Evolutionary conservation across 1,284 basidiomycete species (phyloP).

Genomic region (Fomes fomentarius): DNA sequence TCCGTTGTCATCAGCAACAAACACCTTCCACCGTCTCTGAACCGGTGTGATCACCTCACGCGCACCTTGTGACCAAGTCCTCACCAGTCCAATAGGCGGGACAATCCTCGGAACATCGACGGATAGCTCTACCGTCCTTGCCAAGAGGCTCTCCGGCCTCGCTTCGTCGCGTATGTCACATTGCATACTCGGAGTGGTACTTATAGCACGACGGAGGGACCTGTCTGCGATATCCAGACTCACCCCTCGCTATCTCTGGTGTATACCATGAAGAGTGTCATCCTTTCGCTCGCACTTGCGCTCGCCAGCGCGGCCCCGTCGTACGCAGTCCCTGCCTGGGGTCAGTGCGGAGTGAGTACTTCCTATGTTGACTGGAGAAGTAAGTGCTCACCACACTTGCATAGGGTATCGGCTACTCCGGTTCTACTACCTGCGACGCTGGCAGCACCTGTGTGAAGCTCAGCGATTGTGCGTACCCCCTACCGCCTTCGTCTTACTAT

Average conservation of each 20-base stretch:
- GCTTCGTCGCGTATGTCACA: not conserved
- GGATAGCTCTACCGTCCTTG: conserved; percentile 5
- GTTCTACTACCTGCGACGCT: conserved; percentile 33
- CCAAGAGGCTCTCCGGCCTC: not conserved
- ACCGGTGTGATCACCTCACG: no score
- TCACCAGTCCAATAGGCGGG: not conserved
- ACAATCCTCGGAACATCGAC: conserved; percentile 21
- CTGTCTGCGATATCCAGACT: not conserved
- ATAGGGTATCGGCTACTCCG: conserved; percentile 32
- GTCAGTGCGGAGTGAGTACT: conserved; percentile 35
- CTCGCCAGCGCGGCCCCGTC: conserved; percentile 31
- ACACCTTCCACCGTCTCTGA: no score
- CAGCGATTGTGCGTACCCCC: conserved; percentile 29
- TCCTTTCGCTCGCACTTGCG: conserved; percentile 30
- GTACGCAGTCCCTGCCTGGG: conserved; percentile 34
- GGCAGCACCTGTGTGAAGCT: conserved; percentile 28
- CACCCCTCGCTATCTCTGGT: not conserved
- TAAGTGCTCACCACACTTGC: not conserved
- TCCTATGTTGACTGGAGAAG: not conserved
- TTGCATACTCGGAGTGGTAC: not conserved
- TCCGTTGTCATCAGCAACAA: not conserved
- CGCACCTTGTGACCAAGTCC: conserved; percentile 6
- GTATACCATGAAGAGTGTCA: conserved; percentile 23
- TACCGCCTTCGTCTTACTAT: not conserved
- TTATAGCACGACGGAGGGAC: conserved; percentile 1